Base-by-base conservation (phyloP, 768 basidiomycete genomes). In the Serendipita sp. region DNA sequence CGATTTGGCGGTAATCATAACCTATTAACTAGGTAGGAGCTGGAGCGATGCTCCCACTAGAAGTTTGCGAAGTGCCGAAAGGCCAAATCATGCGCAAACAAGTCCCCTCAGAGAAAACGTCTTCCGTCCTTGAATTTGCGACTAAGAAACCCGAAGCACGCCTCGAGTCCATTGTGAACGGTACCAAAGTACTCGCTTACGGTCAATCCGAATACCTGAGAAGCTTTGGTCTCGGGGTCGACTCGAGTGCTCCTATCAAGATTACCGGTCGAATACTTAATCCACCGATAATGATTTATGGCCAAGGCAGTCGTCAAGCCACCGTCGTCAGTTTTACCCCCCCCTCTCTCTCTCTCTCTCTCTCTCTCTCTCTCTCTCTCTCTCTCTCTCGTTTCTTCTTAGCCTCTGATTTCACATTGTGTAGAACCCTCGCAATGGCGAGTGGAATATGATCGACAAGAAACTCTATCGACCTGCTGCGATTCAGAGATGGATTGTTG, bases 71-170 rank as follows among this genome's bases (percentile, higher is more conserved):
- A 0, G 84, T 90, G 2, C 76, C 79, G 0, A 70, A 77, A 0
- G 88, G 87, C 0, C 88, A 90, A 68, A 81, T 88, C 44, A 83
- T 86, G 78, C 78, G 82, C 46, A 87, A 85, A 68, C 83, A 86
- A 58, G 76, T 91, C 0, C 86, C 87, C 0, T 76, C 82, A 0
- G 85, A 88, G 48, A 83, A 83, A 69, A 84, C 83, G 0, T 80
- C 78, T 62, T 77, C 79, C 0, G 79, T 89, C 2, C 76, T 89
- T 0, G 77, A 78, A 0, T 89, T 90, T 66, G 79, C 88, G 0
- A 86, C 85, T 0, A 83, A 82, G 75, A 79, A 72, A 47, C 88
- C 88, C 0, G 65, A 68, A 0, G 82, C 84, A 0, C 80, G 85
- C 8, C 76, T 89, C 5, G 70, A 68, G 1, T 80, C 79, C 65